These are phyloP conservation scores for Vishniacozyma victoriae DNA, from an alignment of 768 basidiomycete species.

Conservation along the genomic window DNA sequence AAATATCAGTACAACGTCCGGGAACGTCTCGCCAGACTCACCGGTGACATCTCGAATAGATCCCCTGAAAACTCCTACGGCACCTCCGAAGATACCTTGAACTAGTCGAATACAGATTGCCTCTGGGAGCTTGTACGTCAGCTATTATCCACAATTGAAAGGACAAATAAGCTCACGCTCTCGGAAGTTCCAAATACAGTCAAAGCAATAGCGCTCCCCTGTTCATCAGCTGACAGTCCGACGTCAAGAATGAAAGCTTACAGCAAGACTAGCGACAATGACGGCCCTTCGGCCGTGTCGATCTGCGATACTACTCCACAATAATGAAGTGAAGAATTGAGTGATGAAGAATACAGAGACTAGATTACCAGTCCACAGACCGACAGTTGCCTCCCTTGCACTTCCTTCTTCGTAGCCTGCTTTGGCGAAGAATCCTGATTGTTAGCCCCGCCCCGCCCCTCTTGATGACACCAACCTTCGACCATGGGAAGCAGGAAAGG, in stretches of 20 bases:
- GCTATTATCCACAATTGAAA: constrained; percentile 48
- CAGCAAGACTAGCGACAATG: constrained; percentile 70
- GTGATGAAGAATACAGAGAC: constrained; percentile 96
- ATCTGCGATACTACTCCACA: constrained; percentile 96
- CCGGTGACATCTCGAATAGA: constrained; percentile 73
- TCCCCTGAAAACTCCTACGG: constrained; percentile 81
- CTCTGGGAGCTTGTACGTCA: constrained; percentile 55
- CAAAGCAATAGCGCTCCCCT: constrained; percentile 61
- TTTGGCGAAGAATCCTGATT: constrained; percentile 42
- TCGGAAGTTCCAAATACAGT: constrained; percentile 46
- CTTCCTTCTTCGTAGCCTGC: constrained; percentile 54
- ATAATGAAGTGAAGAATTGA: constrained; percentile 87
- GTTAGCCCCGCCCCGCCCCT: too few relatives aligned
- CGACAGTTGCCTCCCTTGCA: constrained; percentile 74
- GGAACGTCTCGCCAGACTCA: neutral
- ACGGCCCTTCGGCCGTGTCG: constrained; percentile 82
- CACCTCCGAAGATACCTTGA: constrained; percentile 87
- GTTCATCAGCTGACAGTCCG: neutral
- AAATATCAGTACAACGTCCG: neutral
- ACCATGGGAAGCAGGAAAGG: constrained; percentile 96
- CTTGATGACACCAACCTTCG: constrained; percentile 57
- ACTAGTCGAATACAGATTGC: constrained; percentile 79
- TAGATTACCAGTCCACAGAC: constrained; percentile 79
- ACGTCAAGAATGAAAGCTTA: constrained; percentile 4
- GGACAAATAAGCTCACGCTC: constrained; percentile 50